Evolutionary conservation across 768 basidiomycete genomes (phyloP).

Genomic region (Fomitopsis pulvina): DNA sequence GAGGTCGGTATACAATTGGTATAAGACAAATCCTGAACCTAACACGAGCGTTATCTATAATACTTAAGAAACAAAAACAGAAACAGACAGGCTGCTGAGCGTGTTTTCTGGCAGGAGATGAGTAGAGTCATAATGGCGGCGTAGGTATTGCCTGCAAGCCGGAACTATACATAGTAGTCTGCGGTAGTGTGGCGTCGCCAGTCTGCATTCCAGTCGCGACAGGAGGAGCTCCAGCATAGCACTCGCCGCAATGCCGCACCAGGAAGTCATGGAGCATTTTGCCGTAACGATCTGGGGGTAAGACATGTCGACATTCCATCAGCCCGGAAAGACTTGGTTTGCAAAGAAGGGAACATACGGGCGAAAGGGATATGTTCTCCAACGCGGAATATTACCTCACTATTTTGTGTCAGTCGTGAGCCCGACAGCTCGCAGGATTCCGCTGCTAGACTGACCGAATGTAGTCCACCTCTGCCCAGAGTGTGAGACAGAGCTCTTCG

Average conservation of each 20-base stretch:
- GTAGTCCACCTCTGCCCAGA: constrained; percentile 61
- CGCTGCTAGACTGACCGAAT: constrained; percentile 42
- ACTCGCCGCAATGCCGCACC: constrained; percentile 17
- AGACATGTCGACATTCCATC: not conserved
- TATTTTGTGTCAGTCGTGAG: constrained; percentile 21
- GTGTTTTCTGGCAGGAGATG: too few relatives aligned
- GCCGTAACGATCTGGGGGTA: constrained; percentile 37
- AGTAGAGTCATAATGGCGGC: not conserved
- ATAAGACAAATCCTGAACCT: too few relatives aligned
- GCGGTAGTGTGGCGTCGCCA: not conserved
- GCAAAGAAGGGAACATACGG: constrained; percentile 24
- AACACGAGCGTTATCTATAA: too few relatives aligned
- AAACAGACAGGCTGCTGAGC: too few relatives aligned
- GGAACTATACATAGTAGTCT: not conserved
- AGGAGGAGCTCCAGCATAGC: constrained; percentile 9
- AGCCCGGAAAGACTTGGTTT: not conserved
- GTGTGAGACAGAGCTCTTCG: constrained; percentile 47
- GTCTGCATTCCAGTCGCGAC: not conserved
- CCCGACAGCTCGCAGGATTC: not conserved
- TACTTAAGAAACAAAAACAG: too few relatives aligned
- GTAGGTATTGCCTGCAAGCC: not conserved
- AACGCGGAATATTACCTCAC: constrained; percentile 52
- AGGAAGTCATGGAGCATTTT: constrained; percentile 46
- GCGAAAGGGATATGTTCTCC: constrained; percentile 66
- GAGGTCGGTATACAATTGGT: too few relatives aligned